phyloP scores from a whole-genome alignment of 441 rosid species.

The Rhodomyrtus psidioides region DNA sequence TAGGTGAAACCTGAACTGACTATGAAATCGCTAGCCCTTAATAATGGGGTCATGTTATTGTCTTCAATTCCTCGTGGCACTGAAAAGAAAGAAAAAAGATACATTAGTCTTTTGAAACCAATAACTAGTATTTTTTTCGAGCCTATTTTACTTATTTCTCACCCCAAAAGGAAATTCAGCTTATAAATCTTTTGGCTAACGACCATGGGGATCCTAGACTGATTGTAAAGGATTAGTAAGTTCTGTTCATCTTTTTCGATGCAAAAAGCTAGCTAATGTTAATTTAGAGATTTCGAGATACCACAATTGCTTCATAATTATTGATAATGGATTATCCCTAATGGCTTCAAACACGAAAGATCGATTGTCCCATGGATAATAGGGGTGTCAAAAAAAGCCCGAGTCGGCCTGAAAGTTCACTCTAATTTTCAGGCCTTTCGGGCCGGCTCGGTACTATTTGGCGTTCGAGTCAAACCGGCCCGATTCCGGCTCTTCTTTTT shows the following conservation, averaged over 20 bases:
- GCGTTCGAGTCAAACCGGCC: too few relatives aligned
- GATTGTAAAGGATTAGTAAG: background rate
- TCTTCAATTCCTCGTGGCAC: background rate
- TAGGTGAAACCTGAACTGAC: too few relatives aligned
- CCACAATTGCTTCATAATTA: background rate
- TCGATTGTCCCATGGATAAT: fast-evolving
- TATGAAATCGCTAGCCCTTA: too few relatives aligned
- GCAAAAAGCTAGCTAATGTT: background rate
- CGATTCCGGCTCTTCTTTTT: too few relatives aligned
- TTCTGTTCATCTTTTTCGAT: too few relatives aligned
- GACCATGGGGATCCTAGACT: background rate
- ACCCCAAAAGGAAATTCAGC: too few relatives aligned
- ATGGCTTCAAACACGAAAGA: background rate
- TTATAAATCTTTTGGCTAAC: background rate
- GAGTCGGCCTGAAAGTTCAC: too few relatives aligned
- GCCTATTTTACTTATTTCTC: too few relatives aligned
- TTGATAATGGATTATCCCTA: background rate
- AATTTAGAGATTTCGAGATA: background rate
- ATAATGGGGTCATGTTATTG: background rate
- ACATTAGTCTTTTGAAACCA: background rate
- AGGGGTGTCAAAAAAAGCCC: too few relatives aligned
- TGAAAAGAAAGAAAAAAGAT: background rate
- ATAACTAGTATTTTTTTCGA: too few relatives aligned
- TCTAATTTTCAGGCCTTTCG: too few relatives aligned
- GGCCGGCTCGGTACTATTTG: too few relatives aligned